Evolutionary conservation across 352 stramenopile species (phyloP).

Genomic region (Phytophthora ramorum): DNA sequence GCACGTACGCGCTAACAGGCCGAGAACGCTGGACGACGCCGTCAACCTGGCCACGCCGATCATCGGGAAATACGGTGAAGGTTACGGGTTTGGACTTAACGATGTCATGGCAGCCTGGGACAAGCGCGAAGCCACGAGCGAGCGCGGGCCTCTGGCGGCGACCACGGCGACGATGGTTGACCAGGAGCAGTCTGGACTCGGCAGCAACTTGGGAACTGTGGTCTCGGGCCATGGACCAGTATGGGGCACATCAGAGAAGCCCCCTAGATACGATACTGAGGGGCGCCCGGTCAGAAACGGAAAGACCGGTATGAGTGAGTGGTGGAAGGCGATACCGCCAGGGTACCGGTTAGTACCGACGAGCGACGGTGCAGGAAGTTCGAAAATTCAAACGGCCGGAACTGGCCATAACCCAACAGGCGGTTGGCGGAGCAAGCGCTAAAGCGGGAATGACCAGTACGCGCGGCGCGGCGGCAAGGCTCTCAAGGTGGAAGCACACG

Average conservation of each 20-base stretch:
- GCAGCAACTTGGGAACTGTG: background rate
- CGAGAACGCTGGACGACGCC: background rate
- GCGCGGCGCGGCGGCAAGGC: too few species aligned
- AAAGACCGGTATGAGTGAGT: background rate
- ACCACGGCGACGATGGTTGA: background rate
- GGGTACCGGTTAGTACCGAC: background rate
- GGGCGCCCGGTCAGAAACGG: background rate
- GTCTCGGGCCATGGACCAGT: background rate
- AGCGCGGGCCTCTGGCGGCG: too few species aligned
- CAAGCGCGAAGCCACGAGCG: too few species aligned
- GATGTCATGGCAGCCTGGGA: background rate
- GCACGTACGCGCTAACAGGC: background rate
- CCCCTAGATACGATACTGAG: background rate
- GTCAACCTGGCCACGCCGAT: background rate
- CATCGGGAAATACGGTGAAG: slow-evolving; percentile 6
- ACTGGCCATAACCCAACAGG: too few species aligned
- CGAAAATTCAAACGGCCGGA: too few species aligned
- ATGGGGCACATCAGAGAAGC: background rate
- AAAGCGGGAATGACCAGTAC: too few species aligned
- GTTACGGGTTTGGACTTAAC: background rate
- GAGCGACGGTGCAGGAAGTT: background rate
- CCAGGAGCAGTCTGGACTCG: background rate
- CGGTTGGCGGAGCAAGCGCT: too few species aligned
- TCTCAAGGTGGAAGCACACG: too few species aligned
- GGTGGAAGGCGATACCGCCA: background rate